These are phyloP conservation scores for Curvularia verruculosa DNA, from an alignment of 2,329 filamentous ascomycete species.

Conservation along the genomic window DNA sequence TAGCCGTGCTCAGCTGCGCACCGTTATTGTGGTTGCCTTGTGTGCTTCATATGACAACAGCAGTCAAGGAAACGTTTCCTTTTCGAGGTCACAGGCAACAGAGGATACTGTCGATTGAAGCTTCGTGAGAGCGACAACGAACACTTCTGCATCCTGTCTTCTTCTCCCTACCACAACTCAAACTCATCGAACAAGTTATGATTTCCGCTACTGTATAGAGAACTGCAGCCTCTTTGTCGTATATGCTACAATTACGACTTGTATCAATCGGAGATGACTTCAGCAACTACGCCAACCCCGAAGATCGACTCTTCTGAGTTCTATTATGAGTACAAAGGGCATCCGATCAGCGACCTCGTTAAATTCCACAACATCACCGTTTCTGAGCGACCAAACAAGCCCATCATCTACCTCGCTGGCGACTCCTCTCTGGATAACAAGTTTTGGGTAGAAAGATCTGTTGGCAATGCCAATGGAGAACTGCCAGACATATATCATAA, in stretches of 20 bases:
- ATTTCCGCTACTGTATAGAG: neutral
- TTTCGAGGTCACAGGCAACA: neutral
- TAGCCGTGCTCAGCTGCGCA: neutral
- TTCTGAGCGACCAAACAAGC: slow-evolving; percentile 31
- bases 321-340: slow-evolving; percentile 46
- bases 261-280: neutral
- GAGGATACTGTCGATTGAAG: neutral
- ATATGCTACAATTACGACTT: neutral
- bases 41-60: neutral
- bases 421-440: slow-evolving; percentile 51
- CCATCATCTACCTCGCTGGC: slow-evolving; percentile 47
- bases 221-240: neutral
- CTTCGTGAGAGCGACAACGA: neutral
- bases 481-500: slow-evolving; percentile 39
- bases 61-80: neutral
- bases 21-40: neutral
- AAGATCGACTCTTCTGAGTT: slow-evolving; percentile 36
- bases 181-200: neutral
- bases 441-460: slow-evolving; percentile 38
- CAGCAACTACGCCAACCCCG: neutral
- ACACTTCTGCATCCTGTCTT: neutral
- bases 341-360: slow-evolving; percentile 39
- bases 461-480: slow-evolving; percentile 12
- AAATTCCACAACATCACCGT: slow-evolving; percentile 33
- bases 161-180: neutral